phyloP scores from a whole-genome alignment of 139 green algal species.

The Closterium sp. region DNA sequence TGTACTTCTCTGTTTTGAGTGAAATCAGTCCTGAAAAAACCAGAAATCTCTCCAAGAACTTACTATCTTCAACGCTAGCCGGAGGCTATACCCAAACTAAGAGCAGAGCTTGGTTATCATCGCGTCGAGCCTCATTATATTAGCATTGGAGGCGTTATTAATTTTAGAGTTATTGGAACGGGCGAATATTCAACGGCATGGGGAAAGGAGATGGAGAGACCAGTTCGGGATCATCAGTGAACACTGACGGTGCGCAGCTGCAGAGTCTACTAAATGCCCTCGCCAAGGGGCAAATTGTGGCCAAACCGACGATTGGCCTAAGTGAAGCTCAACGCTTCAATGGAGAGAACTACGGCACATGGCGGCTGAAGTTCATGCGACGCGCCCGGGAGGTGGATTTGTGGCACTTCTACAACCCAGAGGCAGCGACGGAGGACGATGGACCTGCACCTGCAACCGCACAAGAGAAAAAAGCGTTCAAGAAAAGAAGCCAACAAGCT shows the following conservation, averaged over 20 bases:
- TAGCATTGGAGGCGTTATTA: neutral
- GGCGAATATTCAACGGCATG: neutral
- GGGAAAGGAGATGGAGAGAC: neutral
- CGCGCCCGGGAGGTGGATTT: neutral
- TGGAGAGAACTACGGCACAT: neutral
- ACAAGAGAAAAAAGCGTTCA: neutral
- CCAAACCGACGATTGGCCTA: neutral
- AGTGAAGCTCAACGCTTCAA: neutral
- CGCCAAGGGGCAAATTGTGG: neutral
- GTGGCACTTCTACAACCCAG: neutral
- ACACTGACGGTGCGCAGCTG: neutral
- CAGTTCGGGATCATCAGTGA: neutral
- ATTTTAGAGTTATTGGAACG: neutral
- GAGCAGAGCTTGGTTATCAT: neutral
- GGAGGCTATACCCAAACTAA: neutral
- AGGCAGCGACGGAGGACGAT: neutral
- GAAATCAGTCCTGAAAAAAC: neutral
- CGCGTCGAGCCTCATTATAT: neutral
- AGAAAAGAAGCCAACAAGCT: neutral
- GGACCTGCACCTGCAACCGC: neutral
- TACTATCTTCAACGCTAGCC: neutral
- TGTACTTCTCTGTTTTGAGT: neutral
- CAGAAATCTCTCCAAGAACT: neutral
- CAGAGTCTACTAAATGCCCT: neutral
- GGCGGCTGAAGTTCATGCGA: neutral